phyloP scores from a whole-genome alignment of 192 early-diverging fungal genomes.

The Coemansia sp. region DNA sequence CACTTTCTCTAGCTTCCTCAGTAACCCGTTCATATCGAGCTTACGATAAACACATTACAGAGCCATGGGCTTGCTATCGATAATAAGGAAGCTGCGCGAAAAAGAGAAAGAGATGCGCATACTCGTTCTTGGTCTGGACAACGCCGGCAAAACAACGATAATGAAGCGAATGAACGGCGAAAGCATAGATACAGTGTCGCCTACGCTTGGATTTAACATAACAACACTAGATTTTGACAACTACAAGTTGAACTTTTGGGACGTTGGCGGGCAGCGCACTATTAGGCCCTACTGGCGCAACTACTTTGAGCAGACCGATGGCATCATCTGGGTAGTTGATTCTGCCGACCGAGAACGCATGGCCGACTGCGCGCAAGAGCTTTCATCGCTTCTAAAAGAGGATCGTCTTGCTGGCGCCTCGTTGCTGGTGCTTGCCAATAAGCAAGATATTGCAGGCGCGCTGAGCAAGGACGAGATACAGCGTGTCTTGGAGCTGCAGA shows the following conservation, averaged over 20 bases:
- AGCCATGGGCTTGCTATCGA: slow-evolving; percentile 89
- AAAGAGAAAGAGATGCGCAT: slow-evolving; percentile 94
- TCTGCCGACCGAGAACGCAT: slow-evolving; percentile 81
- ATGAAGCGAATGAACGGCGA: slow-evolving; percentile 93
- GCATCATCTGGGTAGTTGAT: slow-evolving; percentile 96
- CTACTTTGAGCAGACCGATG: slow-evolving; percentile 99
- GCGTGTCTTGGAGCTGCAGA: slow-evolving; percentile 63
- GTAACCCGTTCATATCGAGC: neutral
- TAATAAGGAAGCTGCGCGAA: slow-evolving; percentile 85
- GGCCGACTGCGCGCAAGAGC: slow-evolving; percentile 74
- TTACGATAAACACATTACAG: neutral
- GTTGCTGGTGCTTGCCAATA: slow-evolving; percentile 93
- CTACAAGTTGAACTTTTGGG: slow-evolving; percentile 90
- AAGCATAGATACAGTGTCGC: slow-evolving; percentile 82
- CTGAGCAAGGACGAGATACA: slow-evolving; percentile 66
- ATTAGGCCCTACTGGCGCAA: slow-evolving; percentile 98
- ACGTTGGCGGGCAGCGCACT: slow-evolving; percentile 95
- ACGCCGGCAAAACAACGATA: slow-evolving; percentile 99
- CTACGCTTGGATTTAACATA: slow-evolving; percentile 97
- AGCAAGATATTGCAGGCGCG: slow-evolving; percentile 91
- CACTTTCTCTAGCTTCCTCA: neutral
- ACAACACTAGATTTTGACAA: slow-evolving; percentile 69
- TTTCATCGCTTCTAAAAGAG: slow-evolving; percentile 75
- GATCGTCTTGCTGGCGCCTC: slow-evolving; percentile 93
- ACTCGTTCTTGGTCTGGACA: slow-evolving; percentile 94